phyloP scores from a whole-genome alignment of 441 rosid genomes.

The Gossypium davidsonii region DNA sequence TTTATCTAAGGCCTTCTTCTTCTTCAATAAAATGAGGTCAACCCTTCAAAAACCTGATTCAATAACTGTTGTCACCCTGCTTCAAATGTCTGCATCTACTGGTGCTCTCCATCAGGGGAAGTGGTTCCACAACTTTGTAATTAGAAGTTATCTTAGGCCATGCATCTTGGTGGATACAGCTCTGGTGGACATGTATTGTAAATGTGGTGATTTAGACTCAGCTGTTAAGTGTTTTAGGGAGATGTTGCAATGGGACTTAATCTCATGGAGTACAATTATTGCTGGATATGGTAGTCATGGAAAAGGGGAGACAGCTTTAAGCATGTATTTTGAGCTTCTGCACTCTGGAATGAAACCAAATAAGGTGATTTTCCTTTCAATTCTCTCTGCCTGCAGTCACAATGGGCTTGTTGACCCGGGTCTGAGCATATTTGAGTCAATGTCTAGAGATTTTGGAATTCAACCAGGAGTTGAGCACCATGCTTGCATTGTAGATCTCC shows the following conservation, averaged over 20 bases:
- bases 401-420: conserved; percentile 47
- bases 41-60: conserved; percentile 38
- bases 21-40: conserved; percentile 40
- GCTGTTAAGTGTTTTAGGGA: conserved; percentile 46
- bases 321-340: conserved; percentile 40
- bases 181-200: conserved; percentile 58
- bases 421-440: conserved; percentile 38
- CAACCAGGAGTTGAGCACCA: conserved; percentile 48
- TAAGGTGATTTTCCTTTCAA: conserved; percentile 43
- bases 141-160: conserved; percentile 37
- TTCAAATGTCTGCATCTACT: conserved; percentile 47
- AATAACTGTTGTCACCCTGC: conserved; percentile 42
- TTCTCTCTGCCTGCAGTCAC: conserved; percentile 56
- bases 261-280: conserved; percentile 53
- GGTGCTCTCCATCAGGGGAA: conserved; percentile 50
- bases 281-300: conserved; percentile 57
- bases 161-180: conserved; percentile 50
- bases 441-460: conserved; percentile 36
- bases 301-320: conserved; percentile 44
- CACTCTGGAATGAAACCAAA: conserved; percentile 42
- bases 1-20: conserved; percentile 29
- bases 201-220: conserved; percentile 49
- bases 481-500: conserved; percentile 56
- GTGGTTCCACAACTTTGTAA: conserved; percentile 41
- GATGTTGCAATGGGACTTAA: conserved; percentile 37